Percentiles rank a stretch among this genome's conserved stretches.
Conservation (phyloP, 257 asterid genomes). For the Solanum chiquidenum region DNA sequence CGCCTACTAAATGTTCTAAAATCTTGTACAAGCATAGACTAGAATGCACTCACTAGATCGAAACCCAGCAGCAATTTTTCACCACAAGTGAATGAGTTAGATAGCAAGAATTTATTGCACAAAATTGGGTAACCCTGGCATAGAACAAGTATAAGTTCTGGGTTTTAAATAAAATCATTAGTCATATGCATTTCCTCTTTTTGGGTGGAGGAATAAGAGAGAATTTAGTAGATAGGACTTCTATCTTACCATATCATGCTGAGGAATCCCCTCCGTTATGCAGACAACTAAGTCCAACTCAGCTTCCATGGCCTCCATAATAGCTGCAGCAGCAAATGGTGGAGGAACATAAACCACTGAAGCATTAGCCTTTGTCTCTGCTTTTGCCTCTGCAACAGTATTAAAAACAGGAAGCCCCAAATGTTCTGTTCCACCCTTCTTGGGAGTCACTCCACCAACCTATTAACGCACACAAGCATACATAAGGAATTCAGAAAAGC, state of each 20-base stretch:
- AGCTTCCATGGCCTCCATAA: conserved; percentile 82
- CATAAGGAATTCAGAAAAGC: not conserved
- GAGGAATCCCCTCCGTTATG: conserved; percentile 92
- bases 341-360: conserved; percentile 94
- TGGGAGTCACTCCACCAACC: conserved; percentile 99
- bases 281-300: conserved; percentile 89
- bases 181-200: not conserved
- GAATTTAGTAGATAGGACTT: not conserved
- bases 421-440: conserved; percentile 95
- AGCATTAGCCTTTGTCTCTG: conserved; percentile 88
- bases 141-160: not conserved
- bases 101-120: not conserved
- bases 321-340: conserved; percentile 87
- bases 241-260: conserved; percentile 79
- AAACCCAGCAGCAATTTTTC: not conserved
- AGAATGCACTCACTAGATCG: not conserved
- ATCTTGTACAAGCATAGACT: not conserved
- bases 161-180: not conserved
- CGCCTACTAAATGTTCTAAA: not conserved
- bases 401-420: conserved; percentile 93
- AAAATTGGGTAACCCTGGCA: not conserved
- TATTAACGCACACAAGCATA: conserved; percentile 10
- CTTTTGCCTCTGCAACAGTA: conserved; percentile 85
- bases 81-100: not conserved
- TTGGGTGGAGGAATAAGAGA: not conserved